A percentile compares a stretch with the other conserved stretches of the same genome.
phyloP scores from a whole-genome alignment of 2,329 filamentous ascomycete genomes.

The Knufia petricola region DNA sequence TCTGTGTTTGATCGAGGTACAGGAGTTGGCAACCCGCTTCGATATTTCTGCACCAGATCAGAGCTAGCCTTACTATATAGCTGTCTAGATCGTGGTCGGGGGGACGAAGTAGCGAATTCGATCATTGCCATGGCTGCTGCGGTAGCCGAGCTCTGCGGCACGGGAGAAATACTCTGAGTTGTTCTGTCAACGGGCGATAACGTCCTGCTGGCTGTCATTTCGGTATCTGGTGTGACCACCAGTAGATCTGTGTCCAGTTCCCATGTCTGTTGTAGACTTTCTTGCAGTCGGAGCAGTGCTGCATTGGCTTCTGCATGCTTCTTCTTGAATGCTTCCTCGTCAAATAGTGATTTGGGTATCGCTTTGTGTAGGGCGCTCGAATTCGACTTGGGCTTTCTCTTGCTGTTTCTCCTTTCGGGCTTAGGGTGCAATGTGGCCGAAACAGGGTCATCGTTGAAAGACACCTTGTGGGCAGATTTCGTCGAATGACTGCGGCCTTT shows the following conservation, averaged over 20 bases:
- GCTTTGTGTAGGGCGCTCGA: not conserved
- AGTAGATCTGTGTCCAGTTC: not conserved
- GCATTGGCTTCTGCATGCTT: conserved; percentile 22
- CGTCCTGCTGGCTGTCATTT: not conserved
- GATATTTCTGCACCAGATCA: not conserved
- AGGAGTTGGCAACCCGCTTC: not conserved
- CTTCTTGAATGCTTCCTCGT: conserved; percentile 19
- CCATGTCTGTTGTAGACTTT: conserved; percentile 21
- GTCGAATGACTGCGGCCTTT: not conserved
- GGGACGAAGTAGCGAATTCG: not conserved
- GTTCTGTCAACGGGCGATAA: not conserved
- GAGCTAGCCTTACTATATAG: not conserved
- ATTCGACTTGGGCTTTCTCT: not conserved
- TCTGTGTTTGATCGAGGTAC: not conserved
- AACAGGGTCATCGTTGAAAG: not conserved
- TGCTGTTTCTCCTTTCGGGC: conserved; percentile 9
- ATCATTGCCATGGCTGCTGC: conserved; percentile 6
- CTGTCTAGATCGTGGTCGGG: not conserved
- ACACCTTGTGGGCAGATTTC: conserved; percentile 4
- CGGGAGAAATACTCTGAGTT: not conserved
- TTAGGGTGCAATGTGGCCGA: conserved; percentile 6
- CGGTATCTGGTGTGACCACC: not conserved
- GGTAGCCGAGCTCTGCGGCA: not conserved
- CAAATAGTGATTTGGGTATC: conserved; percentile 6
- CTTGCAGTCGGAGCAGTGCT: conserved; percentile 20